Base-by-base conservation (phyloP, 1,139 yeast genomes). In the Hansenula sp. region DNA sequence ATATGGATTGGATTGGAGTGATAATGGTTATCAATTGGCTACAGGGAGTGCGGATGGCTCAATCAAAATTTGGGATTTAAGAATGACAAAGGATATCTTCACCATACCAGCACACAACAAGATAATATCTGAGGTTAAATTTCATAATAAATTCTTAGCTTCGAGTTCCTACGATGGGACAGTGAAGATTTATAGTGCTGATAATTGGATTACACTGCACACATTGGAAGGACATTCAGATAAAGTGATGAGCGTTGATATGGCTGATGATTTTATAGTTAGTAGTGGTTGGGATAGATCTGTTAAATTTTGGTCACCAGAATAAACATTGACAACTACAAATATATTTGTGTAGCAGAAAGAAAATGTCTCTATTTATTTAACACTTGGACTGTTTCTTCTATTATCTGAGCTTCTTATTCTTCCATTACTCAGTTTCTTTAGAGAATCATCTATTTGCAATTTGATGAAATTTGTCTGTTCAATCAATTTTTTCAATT, bases 261-360 rank as follows among this genome's bases (percentile, higher is more conserved):
- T 82, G 1, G 57, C 71, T 25, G 55, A 60, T 2, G 67, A 70
- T 37, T 55, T 51, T 33, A 62, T 88, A 1, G 72, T 77, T 2
- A 77, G 85, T 46, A 73, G 88, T 43, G 92, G 96, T 18, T 88
- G 95, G 95, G 96, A 88, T 59, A 71, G 94, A 45, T 70, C 85
- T 18, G 71, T 86, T 3, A 84, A 82, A 54, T 41, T 82, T 33
- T 86, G 89, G 87, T 32, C 40, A 18, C 38, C 34, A 10, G 29
- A 17, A 10, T 29, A 18, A 22, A 19, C 20, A 13, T 19, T 26
- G 8, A 5, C 7, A 13, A 25, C n/a, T 25, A 25, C 27, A 25
- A 25, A 25, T 13, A 11, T 7, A 25, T 25, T 8, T 25, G 7
- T 8, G 12, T 8, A 5, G 27, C 13, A 25, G 12, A 10, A 22